Percentiles rank a stretch among this genome's conserved stretches.
Conservation (phyloP, 1,284 basidiomycete species). For the Phellopilus nigrolimitatus region DNA sequence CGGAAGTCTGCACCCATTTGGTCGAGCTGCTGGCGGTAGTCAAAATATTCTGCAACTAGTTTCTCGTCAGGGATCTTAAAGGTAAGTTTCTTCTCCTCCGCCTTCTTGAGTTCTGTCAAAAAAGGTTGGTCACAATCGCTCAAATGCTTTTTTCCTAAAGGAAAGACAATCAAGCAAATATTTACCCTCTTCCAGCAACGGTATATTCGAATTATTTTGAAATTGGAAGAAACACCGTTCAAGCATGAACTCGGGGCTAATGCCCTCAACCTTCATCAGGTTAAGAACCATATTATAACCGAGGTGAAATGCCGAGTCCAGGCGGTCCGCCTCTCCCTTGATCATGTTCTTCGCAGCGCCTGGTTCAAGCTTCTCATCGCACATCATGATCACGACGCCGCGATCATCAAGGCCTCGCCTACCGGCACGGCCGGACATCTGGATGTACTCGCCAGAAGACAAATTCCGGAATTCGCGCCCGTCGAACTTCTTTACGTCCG, state of each 20-base stretch:
- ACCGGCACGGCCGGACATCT: conserved; percentile 98
- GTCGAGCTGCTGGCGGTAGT: conserved; percentile 86
- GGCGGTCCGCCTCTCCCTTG: conserved; percentile 94
- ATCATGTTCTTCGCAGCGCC: conserved; percentile 93
- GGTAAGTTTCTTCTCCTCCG: conserved; percentile 65
- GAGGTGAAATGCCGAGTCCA: conserved; percentile 98
- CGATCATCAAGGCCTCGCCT: conserved; percentile 96
- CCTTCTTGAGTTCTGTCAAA: conserved; percentile 62
- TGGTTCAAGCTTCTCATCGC: conserved; percentile 96
- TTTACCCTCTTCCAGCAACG: conserved; percentile 80
- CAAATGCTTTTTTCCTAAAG: too few relatives aligned
- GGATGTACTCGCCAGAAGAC: conserved; percentile 90
- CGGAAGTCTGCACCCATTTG: conserved; percentile 85
- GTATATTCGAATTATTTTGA: conserved; percentile 90
- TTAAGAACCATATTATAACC: conserved; percentile 99
- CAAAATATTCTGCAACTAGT: conserved; percentile 86
- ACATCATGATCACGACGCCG: conserved; percentile 99
- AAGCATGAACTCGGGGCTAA: conserved; percentile 98
- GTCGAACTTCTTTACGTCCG: conserved; percentile 92
- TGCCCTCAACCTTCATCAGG: conserved; percentile 97
- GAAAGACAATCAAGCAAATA: too few relatives aligned
- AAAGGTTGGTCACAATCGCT: too few relatives aligned
- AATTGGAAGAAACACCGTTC: conserved; percentile 98
- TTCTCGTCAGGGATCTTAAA: conserved; percentile 82
- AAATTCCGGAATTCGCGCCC: conserved; percentile 93